Evolutionary conservation across 495 filamentous ascomycete genomes (phyloP).

Genomic region (Talaromyces nanjingensis): DNA sequence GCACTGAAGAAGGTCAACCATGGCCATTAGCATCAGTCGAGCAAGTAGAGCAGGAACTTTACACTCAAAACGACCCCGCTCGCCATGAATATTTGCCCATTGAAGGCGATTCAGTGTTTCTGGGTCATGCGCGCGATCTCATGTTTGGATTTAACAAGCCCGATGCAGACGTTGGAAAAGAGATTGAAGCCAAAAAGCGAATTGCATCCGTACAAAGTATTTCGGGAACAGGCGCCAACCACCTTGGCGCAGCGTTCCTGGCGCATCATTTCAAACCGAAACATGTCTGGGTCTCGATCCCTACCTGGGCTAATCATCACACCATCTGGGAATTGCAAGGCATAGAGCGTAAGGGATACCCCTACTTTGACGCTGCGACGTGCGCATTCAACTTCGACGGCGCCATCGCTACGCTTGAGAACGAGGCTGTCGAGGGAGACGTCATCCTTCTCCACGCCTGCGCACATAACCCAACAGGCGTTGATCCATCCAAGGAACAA

Average conservation of each 20-base stretch:
- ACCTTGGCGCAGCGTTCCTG: constrained; percentile 83
- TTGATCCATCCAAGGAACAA: constrained; percentile 46
- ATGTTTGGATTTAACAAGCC: constrained; percentile 36
- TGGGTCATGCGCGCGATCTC: constrained; percentile 36
- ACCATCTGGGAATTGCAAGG: constrained; percentile 40
- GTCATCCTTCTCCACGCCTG: constrained; percentile 46
- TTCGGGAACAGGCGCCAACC: constrained; percentile 87
- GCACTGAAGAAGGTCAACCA: constrained; percentile 46
- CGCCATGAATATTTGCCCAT: constrained; percentile 44
- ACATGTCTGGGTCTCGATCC: constrained; percentile 41
- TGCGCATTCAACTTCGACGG: constrained; percentile 40
- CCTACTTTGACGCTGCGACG: constrained; percentile 40
- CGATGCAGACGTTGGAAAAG: constrained; percentile 17
- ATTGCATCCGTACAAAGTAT: constrained; percentile 61
- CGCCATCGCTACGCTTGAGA: constrained; percentile 40
- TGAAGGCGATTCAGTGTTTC: constrained; percentile 38
- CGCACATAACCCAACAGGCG: constrained; percentile 50
- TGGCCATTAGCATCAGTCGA: constrained; percentile 44
- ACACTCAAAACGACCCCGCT: constrained; percentile 30
- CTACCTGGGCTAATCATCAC: constrained; percentile 45
- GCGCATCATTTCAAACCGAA: constrained; percentile 42
- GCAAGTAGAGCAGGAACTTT: constrained; percentile 35
- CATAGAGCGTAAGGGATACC: constrained; percentile 38
- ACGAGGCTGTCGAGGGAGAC: constrained; percentile 34
- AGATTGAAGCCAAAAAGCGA: constrained; percentile 24